Evolutionary conservation across 108 stramenopile genomes (phyloP), one percentile per base, ranked within the genome.

Genomic region (Cyclostephanos tholiformis): DNA sequence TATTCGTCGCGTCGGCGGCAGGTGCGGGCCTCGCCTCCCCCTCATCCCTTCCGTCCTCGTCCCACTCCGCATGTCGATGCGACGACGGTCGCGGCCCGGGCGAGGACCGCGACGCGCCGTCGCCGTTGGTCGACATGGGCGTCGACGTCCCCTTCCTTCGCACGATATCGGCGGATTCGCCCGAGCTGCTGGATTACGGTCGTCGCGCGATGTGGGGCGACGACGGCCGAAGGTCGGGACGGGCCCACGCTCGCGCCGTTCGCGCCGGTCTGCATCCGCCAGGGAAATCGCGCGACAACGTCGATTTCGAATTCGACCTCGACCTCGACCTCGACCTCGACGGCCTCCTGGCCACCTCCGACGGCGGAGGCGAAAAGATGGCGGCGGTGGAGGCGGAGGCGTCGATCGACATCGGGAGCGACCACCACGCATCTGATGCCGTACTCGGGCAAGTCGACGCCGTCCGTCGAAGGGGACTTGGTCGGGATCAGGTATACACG

Each of bases 401-500:
- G 32, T 29, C 30, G 20, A n/a, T 29, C 26, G 49, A 20, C 1
- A 23, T 17, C 20, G 9, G 13, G n/a, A 35, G 11, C 22, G n/a
- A 6, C 35, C n/a, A n/a, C n/a, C n/a, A n/a, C n/a, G n/a, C n/a
- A n/a, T 22, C 65, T 6, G 63, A 64, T 6, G 63, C 65, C 51
- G 38, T 53, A 23, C 48, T 69, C 39, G 30, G 49, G 38, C 63
- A 49, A 46, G 46, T 78, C 30, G 50, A 71, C 69, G 62, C 64
- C 17, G 32, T 65, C 8, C 56, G 58, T 35, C 53, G 55, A 5
- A 71, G 56, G 25, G 49, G 52, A 30, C 63, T 77, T 5, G 70
- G 53, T 19, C 43, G 71, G 19, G 53, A 71, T 71, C 80, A 81
- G 70, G 90, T 94, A 32, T 89, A 88, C 20, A 94, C 93, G 8